Evolutionary conservation across 2,329 filamentous ascomycete genomes (phyloP), one percentile per base, ranked within the genome.

Genomic region (Claviceps pazoutovae): DNA sequence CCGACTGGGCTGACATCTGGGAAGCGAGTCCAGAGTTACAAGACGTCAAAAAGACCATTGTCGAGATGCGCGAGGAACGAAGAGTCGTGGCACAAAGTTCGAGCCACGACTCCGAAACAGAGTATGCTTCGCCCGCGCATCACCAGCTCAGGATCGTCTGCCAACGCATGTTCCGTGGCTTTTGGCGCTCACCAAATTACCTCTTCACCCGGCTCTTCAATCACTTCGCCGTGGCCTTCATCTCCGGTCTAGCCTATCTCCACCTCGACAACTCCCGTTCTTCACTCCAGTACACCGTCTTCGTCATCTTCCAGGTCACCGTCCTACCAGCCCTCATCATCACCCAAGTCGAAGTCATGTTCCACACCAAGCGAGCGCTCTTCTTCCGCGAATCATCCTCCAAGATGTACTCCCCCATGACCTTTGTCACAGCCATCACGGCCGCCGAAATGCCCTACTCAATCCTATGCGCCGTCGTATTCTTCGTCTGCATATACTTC

Each of bases 171-270:
- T 85, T 88, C 64, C 71, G 88, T 3, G 77, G 86, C 0, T 91
- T 86, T 72, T 95, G 87, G 87, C 78, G 89, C 43, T 86, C 84
- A 2, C 86, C 86, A 38, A 89, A 94, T 70, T 95, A 95, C 64
- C 82, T 88, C 50, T 93, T 94, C 66, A 94, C 88, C 0, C 80
- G 88, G 17, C 72, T 95, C 17, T 94, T 91, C 73, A 90, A 86
- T 62, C 88, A 95, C 64, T 72, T 91, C 54, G 78, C 82, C 55
- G 86, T 95, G 57, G 83, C 86, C 1, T 62, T 95, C 14, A 70
- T 94, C 51, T 88, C 84, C 0, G 89, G 89, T 58, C 74, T 95
- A 13, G 84, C 84, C 37, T 95, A 85, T 65, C 72, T 94, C 47
- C 78, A 88, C 55, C 78, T 95, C 8, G 82, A 91, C 62, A 69